Evolutionary conservation across 2,329 filamentous ascomycete genomes (phyloP), one percentile per base, ranked within the genome.

Genomic region (Pseudocercospora pini-densiflorae): DNA sequence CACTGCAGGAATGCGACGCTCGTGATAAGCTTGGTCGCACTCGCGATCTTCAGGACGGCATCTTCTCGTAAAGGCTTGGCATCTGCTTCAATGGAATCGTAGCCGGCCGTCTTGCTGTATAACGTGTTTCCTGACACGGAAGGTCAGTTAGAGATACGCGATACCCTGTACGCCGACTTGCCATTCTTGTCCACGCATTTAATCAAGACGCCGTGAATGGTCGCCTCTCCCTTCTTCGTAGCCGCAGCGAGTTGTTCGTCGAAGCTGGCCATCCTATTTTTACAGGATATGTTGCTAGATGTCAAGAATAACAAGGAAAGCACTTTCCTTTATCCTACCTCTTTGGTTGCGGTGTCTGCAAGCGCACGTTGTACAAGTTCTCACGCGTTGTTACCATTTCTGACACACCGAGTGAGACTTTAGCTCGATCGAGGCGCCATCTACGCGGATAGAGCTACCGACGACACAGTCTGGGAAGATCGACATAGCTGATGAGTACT

Each of bases 1-100:
- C 84, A 82, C 65, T 87, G 84, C 14, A 88, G 72, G 0, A 81
- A 80, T 1, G 85, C 83, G 61, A 89, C 80, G 2, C 81, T 80
- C 2, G 86, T 81, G 60, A 87, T 69, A 3, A 88, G 74, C 61
- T 83, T 83, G 23, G 80, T 82, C 31, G 70, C 68, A 16, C 74
- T 77, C 23, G 76, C 77, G 2, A 78, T 66, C 31, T 72, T 69
- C 49, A 77, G 69, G 6, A 75, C 63, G 9, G 72, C 75, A 53
- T 78, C 72, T 19, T 72, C 68, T 29, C 71, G 59, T 36, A 78
- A 67, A 3, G 74, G 70, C 12, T 69, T 58, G 23, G 70, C 59
- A 24, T 69, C 61, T 5, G 61, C 62, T 19, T 54, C 58, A 19
- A 70, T 21, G 12, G 61, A 67, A 36, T 24, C 51, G 21, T 67